Conservation (phyloP, 2,329 filamentous ascomycete species). For the Nigrospora sphaerica region DNA sequence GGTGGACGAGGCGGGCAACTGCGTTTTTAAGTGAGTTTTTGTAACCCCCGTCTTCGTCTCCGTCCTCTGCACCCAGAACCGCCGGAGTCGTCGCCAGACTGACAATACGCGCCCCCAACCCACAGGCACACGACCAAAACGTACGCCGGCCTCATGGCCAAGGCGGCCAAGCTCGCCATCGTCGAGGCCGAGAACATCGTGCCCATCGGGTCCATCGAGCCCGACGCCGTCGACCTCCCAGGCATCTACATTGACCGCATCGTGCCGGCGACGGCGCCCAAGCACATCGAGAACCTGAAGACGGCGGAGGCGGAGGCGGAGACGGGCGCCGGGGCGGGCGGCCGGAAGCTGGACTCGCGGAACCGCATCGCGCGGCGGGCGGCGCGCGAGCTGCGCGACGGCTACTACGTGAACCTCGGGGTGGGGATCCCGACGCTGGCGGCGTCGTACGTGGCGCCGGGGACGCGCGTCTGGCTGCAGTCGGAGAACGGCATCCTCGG, state of each 20-base stretch:
- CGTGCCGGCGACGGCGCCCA: constrained; percentile 63
- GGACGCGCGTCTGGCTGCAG: constrained; percentile 72
- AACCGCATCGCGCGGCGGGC: constrained; percentile 70
- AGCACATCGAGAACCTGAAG: constrained; percentile 66
- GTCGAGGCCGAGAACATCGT: constrained; percentile 85
- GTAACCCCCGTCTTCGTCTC: background rate
- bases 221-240: constrained; percentile 69
- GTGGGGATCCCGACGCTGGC: constrained; percentile 86
- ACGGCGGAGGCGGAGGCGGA: constrained; percentile 36
- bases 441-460: constrained; percentile 63
- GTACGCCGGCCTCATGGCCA: constrained; percentile 72
- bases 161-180: constrained; percentile 70
- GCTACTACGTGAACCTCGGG: constrained; percentile 74
- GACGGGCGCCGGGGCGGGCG: constrained; percentile 25
- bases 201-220: constrained; percentile 62
- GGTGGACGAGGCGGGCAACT: constrained; percentile 71
- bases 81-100: too few species aligned
- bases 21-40: constrained; percentile 57
- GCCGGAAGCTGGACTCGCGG: constrained; percentile 45
- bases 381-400: constrained; percentile 73
- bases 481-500: constrained; percentile 82
- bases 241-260: constrained; percentile 81
- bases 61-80: too few species aligned
- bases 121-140: constrained; percentile 64
- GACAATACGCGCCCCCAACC: too few species aligned